Conservation (phyloP, 169 alveolate genomes). For the Blepharisma undulans region DNA sequence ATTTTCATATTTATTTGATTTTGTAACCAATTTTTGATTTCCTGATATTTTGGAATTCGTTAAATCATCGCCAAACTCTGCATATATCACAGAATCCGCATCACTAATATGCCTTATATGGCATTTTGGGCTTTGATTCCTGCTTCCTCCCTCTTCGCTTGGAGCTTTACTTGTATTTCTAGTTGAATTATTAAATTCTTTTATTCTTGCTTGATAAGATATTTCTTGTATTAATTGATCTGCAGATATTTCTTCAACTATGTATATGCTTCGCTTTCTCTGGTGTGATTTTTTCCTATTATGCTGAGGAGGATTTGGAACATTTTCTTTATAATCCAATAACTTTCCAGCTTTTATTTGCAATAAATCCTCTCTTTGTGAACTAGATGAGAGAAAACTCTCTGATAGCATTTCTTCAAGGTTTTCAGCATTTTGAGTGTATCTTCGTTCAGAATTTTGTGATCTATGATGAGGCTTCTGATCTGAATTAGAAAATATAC, state of each 20-base stretch:
- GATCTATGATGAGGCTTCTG: not conserved
- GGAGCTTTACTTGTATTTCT: not conserved
- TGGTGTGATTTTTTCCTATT: not conserved
- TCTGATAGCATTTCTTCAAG: not conserved
- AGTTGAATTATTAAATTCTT: not conserved
- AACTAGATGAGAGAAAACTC: not conserved
- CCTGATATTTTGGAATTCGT: not conserved
- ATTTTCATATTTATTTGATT: not conserved
- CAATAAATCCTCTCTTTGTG: not conserved
- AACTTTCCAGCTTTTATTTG: not conserved
- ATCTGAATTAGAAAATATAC: not conserved
- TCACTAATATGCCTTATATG: not conserved
- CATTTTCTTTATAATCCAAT: not conserved
- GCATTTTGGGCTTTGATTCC: not conserved
- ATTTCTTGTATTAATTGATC: not conserved
- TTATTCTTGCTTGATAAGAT: not conserved
- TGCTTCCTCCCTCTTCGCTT: not conserved
- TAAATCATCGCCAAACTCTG: not conserved
- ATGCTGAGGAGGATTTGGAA: not conserved
- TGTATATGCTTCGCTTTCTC: not conserved
- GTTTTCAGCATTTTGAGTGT: not conserved
- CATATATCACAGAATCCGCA: conserved; percentile 1
- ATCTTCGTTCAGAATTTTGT: not conserved
- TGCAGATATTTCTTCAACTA: not conserved
- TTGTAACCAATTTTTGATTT: not conserved